Evolutionary conservation across 352 stramenopile species (phyloP), one percentile per base, ranked within the genome.

Genomic region (Globisporangium acanthophoron): DNA sequence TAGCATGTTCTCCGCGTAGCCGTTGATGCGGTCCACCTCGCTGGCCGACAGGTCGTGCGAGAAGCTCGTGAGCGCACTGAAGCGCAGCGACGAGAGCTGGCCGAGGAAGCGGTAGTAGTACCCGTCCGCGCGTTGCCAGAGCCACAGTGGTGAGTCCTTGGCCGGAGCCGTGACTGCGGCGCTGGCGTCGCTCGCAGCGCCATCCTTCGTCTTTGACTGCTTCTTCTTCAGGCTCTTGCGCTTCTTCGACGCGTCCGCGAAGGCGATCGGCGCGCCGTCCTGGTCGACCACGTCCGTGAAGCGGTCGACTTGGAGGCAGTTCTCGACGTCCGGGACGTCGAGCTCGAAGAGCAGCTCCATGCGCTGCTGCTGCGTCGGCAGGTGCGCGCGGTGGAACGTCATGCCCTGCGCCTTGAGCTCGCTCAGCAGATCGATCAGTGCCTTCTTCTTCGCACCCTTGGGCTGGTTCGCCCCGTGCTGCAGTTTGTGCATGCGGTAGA

Each of bases 361-460:
- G 20, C 87, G 71, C 39, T 92, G 82, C 57, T 90, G 79, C 53
- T 96, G 69, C 16, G 64, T 45, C 11, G 86, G 86, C 11, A 93
- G 55, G 33, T 92, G 84, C 49, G 86, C 74, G 55, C 84, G 80
- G 49, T 93, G 81, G 59, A 89, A 88, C 20, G 60, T 61, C 61
- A 97, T 78, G 0, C 92, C 93, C 24, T 97, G 86, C 1, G 74
- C 72, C 55, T 95, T 91, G 2, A 98, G 67, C 56, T 92, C 91
- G 12, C 71, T 66, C 6, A 99, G 85, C 20, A 99, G 69, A 62
- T 99, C 97, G 27, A 98, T 85, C 5, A 99, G 69, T 16, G 96
- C 97, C 58, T 98, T 90, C 77, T 99, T 96, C 73, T 99, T 99
- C 27, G 98, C 93, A 49, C 89, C 91, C 73, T 98, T 98, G 0